Base-by-base conservation (phyloP, 768 basidiomycete species). In the Trametes coccinea region DNA sequence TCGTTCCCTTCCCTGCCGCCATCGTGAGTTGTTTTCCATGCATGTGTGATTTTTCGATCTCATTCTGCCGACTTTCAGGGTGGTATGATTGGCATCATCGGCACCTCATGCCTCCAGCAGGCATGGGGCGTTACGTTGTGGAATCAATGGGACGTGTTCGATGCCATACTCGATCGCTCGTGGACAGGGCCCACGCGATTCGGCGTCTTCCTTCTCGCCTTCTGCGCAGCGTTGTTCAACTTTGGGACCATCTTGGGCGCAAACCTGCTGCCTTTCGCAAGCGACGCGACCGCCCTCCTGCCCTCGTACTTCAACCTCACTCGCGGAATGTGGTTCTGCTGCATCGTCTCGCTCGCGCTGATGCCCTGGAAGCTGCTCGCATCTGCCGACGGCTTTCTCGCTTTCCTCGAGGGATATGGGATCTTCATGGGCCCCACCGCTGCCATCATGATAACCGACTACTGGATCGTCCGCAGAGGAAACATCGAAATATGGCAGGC, bases 261-360 rank as follows among this genome's bases (percentile, higher is more conserved):
- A 39, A 64, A 64, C 50, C 57, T 64, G 34, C 66, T 67, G 29
- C 65, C 66, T 9, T 67, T 67, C 60, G 61, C 57, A 30, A 58
- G 55, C 49, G 66, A 67, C 43, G 51, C 53, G 7, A 67, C 62
- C 33, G 62, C 66, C n/a, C 60, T 67, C 31, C 33, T 67, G 34
- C 66, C 66, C 10, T 11, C 52, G 22, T 63, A 59, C 49, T 48
- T 67, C 53, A 67, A 67, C 54, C 56, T 67, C 30, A 53, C 66
- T 29, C 66, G 66, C 44, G 66, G 66, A 49, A 67, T 67, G 66
- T 67, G 62, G 62, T 62, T 67, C 57, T 67, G 66, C 62, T 60
- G 62, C 49, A 29, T 59, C 34, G 40, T 67, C 45, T 60, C 66
- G 16, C 60, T 67, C 50, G 62, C 60, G 39, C 53, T 67, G 30